Evolutionary conservation across 148 eudicot species (phyloP).

Genomic region (Fagopyrum esculentum): DNA sequence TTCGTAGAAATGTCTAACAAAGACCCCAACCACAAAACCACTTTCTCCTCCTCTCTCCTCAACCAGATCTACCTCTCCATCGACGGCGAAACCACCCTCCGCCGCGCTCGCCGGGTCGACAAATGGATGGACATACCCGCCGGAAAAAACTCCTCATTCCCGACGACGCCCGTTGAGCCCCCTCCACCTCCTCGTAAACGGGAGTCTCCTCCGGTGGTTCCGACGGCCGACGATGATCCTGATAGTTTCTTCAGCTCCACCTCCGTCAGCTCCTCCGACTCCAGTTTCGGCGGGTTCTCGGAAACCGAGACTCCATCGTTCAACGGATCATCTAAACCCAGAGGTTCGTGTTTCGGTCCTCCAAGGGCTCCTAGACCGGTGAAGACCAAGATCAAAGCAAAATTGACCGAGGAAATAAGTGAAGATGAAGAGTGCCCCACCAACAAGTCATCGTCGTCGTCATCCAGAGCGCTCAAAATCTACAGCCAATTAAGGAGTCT

Average conservation of each 20-base stretch:
- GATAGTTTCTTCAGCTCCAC: conserved; percentile 43
- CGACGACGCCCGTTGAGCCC: background rate
- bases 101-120: conserved; percentile 48
- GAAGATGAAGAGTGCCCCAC: background rate
- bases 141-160: conserved; percentile 13
- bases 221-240: conserved; percentile 28
- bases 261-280: conserved; percentile 36
- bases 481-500: conserved; percentile 61
- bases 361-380: conserved; percentile 34
- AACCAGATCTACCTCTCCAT: conserved; percentile 63
- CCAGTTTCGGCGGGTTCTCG: conserved; percentile 38
- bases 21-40: conserved; percentile 15
- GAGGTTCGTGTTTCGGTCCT: conserved; percentile 21
- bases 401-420: background rate
- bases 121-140: conserved; percentile 56
- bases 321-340: conserved; percentile 16
- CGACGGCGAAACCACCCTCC: conserved; percentile 27
- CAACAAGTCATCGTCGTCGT: conserved; percentile 12
- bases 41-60: conserved; percentile 67
- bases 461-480: conserved; percentile 44
- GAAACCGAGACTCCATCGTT: conserved; percentile 40
- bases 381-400: conserved; percentile 18
- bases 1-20: no score
- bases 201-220: conserved; percentile 1
- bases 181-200: background rate